A percentile compares a stretch with the other conserved stretches of the same genome.
phyloP scores from a whole-genome alignment of 1,139 yeast species.

The Scheffersomyces illinoinensis region DNA sequence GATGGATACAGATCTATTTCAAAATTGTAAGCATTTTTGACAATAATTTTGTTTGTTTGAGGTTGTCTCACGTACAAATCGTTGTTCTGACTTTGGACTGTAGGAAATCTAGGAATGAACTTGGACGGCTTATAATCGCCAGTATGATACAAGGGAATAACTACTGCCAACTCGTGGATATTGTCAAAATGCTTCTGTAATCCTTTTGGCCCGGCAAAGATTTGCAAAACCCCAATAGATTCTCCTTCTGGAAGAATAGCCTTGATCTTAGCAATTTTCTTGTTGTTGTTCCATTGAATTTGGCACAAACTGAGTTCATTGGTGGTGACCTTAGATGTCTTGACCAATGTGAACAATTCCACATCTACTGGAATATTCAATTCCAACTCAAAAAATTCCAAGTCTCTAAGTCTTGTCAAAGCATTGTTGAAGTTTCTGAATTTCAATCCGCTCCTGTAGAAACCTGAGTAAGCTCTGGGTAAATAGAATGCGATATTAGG shows the following conservation, averaged over 20 bases:
- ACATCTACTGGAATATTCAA: constrained; percentile 68
- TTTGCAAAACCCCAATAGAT: constrained; percentile 69
- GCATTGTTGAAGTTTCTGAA: constrained; percentile 77
- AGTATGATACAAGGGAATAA: constrained; percentile 74
- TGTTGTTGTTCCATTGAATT: constrained; percentile 65
- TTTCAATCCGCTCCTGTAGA: constrained; percentile 56
- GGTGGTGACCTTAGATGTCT: constrained; percentile 51
- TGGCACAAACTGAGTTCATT: constrained; percentile 71
- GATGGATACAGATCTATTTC: constrained; percentile 66
- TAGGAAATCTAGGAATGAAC: constrained; percentile 74
- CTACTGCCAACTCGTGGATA: constrained; percentile 70
- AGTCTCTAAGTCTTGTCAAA: constrained; percentile 67
- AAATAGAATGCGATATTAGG: constrained; percentile 75
- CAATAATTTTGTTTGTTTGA: constrained; percentile 63
- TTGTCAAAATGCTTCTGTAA: constrained; percentile 58
- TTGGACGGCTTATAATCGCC: constrained; percentile 58
- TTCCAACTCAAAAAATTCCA: constrained; percentile 79
- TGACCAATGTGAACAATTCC: constrained; percentile 58
- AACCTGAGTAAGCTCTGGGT: constrained; percentile 85
- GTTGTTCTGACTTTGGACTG: constrained; percentile 64
- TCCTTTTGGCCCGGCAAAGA: constrained; percentile 73
- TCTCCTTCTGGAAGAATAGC: constrained; percentile 73
- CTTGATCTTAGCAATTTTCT: constrained; percentile 73
- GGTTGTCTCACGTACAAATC: constrained; percentile 87
- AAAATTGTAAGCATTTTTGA: constrained; percentile 63